A percentile compares a stretch with the other conserved stretches of the same genome.
phyloP scores from a whole-genome alignment of 2,329 filamentous ascomycete species.

The Trichoderma sp. region DNA sequence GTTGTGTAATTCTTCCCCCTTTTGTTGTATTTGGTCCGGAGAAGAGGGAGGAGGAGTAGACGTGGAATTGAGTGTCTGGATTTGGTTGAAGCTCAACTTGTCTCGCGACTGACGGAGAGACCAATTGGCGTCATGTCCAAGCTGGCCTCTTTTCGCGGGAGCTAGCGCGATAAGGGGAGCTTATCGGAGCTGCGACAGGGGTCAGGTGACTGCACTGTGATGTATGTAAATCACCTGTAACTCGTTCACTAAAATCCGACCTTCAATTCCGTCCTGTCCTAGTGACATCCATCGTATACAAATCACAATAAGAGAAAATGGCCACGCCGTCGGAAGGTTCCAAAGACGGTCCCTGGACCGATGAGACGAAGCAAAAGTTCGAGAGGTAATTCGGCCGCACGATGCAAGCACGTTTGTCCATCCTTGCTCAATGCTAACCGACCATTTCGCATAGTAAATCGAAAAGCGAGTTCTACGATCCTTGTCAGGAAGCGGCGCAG shows the following conservation, averaged over 20 bases:
- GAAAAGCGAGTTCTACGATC: constrained; percentile 88
- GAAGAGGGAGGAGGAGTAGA: not conserved
- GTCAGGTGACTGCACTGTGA: constrained; percentile 11
- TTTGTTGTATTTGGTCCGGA: not conserved
- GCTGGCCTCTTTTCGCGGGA: constrained; percentile 18
- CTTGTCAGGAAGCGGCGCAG: constrained; percentile 88
- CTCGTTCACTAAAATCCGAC: constrained; percentile 15
- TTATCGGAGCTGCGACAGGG: constrained; percentile 11
- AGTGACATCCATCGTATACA: too few species aligned
- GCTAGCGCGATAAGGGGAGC: constrained; percentile 17
- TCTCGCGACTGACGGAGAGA: not conserved
- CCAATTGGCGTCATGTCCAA: constrained; percentile 1
- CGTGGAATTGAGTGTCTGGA: not conserved
- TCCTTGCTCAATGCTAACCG: not conserved
- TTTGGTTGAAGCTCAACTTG: not conserved
- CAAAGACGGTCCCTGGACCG: constrained; percentile 49
- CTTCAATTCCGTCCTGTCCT: not conserved
- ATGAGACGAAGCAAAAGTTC: constrained; percentile 62
- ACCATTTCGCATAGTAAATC: constrained; percentile 62
- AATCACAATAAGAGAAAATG: too few species aligned
- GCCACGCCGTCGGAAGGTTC: constrained; percentile 25
- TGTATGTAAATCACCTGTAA: not conserved
- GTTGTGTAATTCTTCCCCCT: not conserved
- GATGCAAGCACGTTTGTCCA: too few species aligned
- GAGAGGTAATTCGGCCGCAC: constrained; percentile 49